Conservation (phyloP, 73 alveolate genomes). For the Paramecium pentaurelia region DNA sequence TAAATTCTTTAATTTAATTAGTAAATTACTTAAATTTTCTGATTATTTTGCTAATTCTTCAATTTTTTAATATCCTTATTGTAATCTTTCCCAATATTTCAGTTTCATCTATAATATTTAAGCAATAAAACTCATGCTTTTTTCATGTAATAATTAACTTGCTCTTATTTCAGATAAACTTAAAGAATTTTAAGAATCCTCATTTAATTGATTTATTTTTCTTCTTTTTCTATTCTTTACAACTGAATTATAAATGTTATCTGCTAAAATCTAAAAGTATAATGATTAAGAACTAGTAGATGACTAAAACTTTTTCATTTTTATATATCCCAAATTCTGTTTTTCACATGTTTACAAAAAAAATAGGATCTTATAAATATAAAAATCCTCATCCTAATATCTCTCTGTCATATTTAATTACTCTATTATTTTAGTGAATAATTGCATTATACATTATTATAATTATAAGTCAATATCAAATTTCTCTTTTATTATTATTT, state of each 20-base stretch:
- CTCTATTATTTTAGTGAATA: background rate
- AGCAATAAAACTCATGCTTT: background rate
- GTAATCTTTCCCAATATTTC: background rate
- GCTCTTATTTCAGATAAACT: background rate
- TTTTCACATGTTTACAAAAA: background rate
- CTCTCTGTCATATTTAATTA: background rate
- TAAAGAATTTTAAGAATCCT: background rate
- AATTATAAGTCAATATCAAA: background rate
- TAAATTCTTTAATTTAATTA: background rate
- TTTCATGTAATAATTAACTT: background rate
- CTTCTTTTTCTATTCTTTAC: background rate
- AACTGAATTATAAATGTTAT: background rate
- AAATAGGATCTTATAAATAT: background rate
- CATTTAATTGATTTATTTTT: background rate
- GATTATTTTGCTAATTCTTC: background rate
- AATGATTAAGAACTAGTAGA: background rate
- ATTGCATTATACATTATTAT: background rate
- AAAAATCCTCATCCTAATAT: background rate
- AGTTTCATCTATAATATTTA: background rate
- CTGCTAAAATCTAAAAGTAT: background rate
- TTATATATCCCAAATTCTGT: background rate
- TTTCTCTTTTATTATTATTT: background rate
- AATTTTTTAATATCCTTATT: background rate
- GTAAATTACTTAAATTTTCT: background rate
- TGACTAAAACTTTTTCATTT: background rate